A percentile compares a stretch with the other conserved stretches of the same genome.
Conservation (phyloP, 1,284 basidiomycete genomes). For the Exsudoporus floridanus region DNA sequence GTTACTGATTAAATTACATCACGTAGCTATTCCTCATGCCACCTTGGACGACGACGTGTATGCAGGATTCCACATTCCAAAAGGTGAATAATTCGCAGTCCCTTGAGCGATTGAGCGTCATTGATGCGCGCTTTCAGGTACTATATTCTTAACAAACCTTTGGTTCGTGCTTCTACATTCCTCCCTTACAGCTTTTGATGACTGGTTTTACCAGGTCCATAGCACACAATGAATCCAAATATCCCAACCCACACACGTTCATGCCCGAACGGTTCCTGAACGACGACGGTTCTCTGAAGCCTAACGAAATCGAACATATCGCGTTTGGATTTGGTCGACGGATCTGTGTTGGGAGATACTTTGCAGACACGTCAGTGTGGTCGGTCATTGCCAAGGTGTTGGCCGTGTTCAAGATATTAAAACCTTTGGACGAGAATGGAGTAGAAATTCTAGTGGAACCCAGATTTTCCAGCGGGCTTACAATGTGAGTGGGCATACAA, state of each 20-base stretch:
- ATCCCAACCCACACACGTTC: conserved; percentile 9
- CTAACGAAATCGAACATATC: not conserved
- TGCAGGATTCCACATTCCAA: conserved; percentile 13
- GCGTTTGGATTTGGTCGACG: conserved; percentile 13
- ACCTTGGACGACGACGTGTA: conserved; percentile 14
- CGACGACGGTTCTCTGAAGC: too few species aligned
- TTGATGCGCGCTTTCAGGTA: too few species aligned
- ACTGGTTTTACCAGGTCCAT: conserved; percentile 9
- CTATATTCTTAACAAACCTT: conserved; percentile 9
- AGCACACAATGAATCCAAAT: conserved; percentile 12
- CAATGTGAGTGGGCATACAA: not conserved
- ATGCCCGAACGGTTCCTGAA: too few species aligned
- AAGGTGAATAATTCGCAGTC: conserved; percentile 5
- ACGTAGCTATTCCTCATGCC: conserved; percentile 13
- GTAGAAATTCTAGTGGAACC: conserved; percentile 15
- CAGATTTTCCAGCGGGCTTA: not conserved
- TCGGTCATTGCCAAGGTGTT: conserved; percentile 6
- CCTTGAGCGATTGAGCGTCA: too few species aligned
- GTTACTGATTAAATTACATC: not conserved
- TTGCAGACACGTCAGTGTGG: conserved; percentile 17
- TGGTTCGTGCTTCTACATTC: conserved; percentile 7
- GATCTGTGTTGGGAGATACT: conserved; percentile 7
- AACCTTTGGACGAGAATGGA: conserved; percentile 13
- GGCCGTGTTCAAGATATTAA: too few species aligned
- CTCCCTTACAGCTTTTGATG: not conserved